These are phyloP conservation scores for Penicillium cataractarum DNA, from an alignment of 495 filamentous ascomycete genomes.

Conservation along the genomic window DNA sequence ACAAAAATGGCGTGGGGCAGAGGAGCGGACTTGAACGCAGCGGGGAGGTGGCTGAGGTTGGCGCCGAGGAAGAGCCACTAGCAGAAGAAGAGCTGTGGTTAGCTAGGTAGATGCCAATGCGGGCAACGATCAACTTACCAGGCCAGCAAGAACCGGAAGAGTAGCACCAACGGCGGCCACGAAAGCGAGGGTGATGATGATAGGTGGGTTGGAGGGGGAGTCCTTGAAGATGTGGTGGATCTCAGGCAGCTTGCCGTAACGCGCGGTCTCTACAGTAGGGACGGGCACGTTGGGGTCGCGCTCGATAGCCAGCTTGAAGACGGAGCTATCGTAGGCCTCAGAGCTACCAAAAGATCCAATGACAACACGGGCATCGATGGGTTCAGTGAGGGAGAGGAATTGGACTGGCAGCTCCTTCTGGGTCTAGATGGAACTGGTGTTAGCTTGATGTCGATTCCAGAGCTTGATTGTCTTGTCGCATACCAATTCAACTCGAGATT, in stretches of 20 bases:
- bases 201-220: slow-evolving; percentile 79
- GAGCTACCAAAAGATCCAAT: slow-evolving; percentile 86
- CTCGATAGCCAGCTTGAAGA: slow-evolving; percentile 68
- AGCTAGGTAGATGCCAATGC: background rate
- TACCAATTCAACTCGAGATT: slow-evolving; percentile 83
- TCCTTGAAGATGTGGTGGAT: slow-evolving; percentile 91
- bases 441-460: slow-evolving; percentile 8
- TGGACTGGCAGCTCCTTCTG: slow-evolving; percentile 89
- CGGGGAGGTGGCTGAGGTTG: slow-evolving; percentile 77
- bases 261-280: slow-evolving; percentile 60
- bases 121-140: slow-evolving; percentile 55
- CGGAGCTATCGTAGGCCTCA: slow-evolving; percentile 61
- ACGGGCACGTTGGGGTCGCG: slow-evolving; percentile 63
- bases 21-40: slow-evolving; percentile 73
- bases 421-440: slow-evolving; percentile 54
- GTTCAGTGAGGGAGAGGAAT: slow-evolving; percentile 65
- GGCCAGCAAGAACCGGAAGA: slow-evolving; percentile 69
- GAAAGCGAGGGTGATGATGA: slow-evolving; percentile 80
- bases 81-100: slow-evolving; percentile 14
- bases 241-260: slow-evolving; percentile 80
- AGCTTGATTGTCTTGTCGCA: slow-evolving; percentile 4
- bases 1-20: slow-evolving; percentile 81
- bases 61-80: slow-evolving; percentile 83
- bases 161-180: slow-evolving; percentile 68
- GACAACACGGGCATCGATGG: slow-evolving; percentile 76